Base-by-base conservation (phyloP, 2,329 filamentous ascomycete genomes). In the Epichloe sylvatica region DNA sequence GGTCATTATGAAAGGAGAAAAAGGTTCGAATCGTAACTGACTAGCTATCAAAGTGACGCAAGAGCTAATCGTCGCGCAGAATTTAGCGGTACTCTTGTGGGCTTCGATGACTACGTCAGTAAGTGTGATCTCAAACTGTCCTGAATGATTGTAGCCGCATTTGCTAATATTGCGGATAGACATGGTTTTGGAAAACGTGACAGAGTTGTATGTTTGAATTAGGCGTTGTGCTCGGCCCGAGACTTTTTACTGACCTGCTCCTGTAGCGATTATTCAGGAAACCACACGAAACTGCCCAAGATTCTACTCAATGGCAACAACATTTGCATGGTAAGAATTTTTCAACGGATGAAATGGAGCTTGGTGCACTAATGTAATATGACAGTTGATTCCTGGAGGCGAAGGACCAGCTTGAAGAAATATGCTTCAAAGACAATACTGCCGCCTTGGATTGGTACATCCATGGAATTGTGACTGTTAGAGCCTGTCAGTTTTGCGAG, bases 51-150 rank as follows among this genome's bases (percentile, higher is more conserved):
- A 35, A 34, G 19, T 17, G 23, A 38, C 13, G n/a, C 30, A 21
- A 34, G 21, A 7, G 35, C 41, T 45, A 17, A 49, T 17, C 13
- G 7, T 33, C 3, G 4, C 34, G 47, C 64, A 97, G 92, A 98
- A 69, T 98, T 98, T 71, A 87, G 86, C 58, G 92, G 92, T 49
- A 96, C 88, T 7, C 76, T 98, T 25, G 79, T 95, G 49, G 92
- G 92, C 3, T 98, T 98, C 62, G 92, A 98, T 66, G 92, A 98
- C 77, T 98, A 97, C 73, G 92, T 98, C 77, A 98, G 90, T 96
- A 77, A 74, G 91, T 95, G 48, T 8, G 35, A 25, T 46, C 30
- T 34, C 13, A 17, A 23, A 25, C 30, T 36, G 5, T 7, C 15
- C 19, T n/a, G 13, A 3, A 42, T 17, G 8, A 19, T 34, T 23